Percentiles rank a stretch among this genome's conserved stretches.
Evolutionary conservation across 768 basidiomycete genomes (phyloP).

Genomic region (Russula griseocarnosa): DNA sequence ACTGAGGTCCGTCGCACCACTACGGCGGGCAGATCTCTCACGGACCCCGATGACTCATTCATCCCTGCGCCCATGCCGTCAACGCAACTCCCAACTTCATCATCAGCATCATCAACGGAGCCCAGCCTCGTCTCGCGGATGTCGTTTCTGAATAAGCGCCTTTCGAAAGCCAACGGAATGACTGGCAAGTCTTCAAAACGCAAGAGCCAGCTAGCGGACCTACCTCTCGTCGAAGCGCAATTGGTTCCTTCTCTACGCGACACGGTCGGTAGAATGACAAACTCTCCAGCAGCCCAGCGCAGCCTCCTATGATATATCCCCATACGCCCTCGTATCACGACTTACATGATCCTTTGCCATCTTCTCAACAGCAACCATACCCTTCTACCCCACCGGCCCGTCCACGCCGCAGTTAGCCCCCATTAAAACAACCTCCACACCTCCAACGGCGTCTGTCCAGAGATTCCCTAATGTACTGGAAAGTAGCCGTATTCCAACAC

Average conservation of each 20-base stretch:
- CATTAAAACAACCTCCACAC: not conserved
- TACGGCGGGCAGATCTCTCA: not conserved
- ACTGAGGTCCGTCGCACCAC: not conserved
- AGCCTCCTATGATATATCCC: constrained; percentile 2
- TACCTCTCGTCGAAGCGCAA: constrained; percentile 60
- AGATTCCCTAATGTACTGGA: constrained; percentile 2
- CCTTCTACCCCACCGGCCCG: constrained; percentile 20
- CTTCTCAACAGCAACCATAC: constrained; percentile 6
- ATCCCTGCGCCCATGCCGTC: constrained; percentile 15
- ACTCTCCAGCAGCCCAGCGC: constrained; percentile 23
- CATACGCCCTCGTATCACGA: not conserved
- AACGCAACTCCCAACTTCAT: constrained; percentile 23
- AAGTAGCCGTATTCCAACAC: constrained; percentile 24
- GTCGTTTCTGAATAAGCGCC: constrained; percentile 22
- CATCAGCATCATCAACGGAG: constrained; percentile 25
- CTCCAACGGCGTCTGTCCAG: constrained; percentile 4
- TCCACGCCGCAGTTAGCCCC: constrained; percentile 10
- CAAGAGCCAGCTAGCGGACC: constrained; percentile 45
- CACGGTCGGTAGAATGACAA: constrained; percentile 71
- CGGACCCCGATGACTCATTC: constrained; percentile 4
- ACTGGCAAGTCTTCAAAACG: constrained; percentile 29
- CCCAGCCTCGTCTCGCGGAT: constrained; percentile 24
- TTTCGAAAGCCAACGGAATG: constrained; percentile 16
- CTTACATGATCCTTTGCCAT: not conserved
- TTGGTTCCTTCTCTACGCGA: constrained; percentile 67